phyloP scores from a whole-genome alignment of 139 green algal species.

The Micromonas commoda region DNA sequence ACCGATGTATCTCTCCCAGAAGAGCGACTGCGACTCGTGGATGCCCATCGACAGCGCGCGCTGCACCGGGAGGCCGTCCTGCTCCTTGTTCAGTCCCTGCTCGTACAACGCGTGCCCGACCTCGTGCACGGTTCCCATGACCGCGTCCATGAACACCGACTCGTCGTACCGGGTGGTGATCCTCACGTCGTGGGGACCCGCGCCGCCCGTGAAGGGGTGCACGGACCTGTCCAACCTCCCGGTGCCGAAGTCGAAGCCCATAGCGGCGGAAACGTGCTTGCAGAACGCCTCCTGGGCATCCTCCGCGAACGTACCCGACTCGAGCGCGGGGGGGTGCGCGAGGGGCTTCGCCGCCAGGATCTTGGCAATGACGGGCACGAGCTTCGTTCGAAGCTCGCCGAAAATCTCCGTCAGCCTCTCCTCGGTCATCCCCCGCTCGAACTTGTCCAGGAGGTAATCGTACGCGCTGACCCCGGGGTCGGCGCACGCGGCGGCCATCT shows the following conservation, averaged over 20 bases:
- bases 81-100: conserved; percentile 63
- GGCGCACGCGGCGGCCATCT: conserved; percentile 44
- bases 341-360: neutral
- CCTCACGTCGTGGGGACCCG: conserved; percentile 71
- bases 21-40: conserved; percentile 74
- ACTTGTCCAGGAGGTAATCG: conserved; percentile 73
- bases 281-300: conserved; percentile 43
- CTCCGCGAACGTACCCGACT: conserved; percentile 42
- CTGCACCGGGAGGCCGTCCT: conserved; percentile 64
- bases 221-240: conserved; percentile 74
- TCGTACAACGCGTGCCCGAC: conserved; percentile 82
- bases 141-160: conserved; percentile 62
- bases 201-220: conserved; percentile 72
- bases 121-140: conserved; percentile 53
- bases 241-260: conserved; percentile 66
- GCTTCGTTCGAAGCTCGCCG: conserved; percentile 35
- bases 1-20: conserved; percentile 87
- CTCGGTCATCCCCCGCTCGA: conserved; percentile 71
- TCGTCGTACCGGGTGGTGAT: conserved; percentile 89
- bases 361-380: conserved; percentile 43
- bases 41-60: conserved; percentile 69
- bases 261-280: conserved; percentile 50
- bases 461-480: conserved; percentile 49
- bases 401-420: conserved; percentile 78
- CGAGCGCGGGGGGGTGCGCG: conserved; percentile 41